A percentile compares a stretch with the other conserved stretches of the same genome.
These are phyloP conservation scores for Cordia subcordata DNA, from an alignment of 257 asterid species.

Conservation along the genomic window DNA sequence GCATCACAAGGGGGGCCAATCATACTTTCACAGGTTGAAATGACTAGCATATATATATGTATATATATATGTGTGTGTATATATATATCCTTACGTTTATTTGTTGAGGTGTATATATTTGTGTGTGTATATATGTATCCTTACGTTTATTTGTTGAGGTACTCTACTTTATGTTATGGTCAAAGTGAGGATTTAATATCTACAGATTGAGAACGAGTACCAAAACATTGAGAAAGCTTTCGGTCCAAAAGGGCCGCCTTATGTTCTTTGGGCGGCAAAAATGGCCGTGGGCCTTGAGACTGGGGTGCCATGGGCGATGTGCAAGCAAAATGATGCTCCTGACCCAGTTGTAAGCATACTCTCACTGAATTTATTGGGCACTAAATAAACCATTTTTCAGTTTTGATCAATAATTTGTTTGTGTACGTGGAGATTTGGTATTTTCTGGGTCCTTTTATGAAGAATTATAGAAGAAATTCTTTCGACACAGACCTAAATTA, in stretches of 20 bases:
- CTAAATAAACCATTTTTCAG: no score
- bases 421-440: no score
- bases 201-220: conserved; percentile 89
- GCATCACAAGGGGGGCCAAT: conserved; percentile 97
- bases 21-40: conserved; percentile 67
- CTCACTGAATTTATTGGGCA: not conserved
- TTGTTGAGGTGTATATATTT: no score
- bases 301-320: conserved; percentile 94
- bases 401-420: no score
- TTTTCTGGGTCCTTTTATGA: no score
- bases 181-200: not conserved
- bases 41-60: no score
- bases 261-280: conserved; percentile 82
- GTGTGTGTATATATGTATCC: no score
- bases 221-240: conserved; percentile 58
- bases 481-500: no score
- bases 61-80: no score
- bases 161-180: not conserved
- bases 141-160: not conserved
- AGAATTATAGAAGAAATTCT: no score
- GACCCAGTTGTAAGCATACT: conserved; percentile 56
- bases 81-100: no score
- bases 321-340: conserved; percentile 95
- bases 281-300: conserved; percentile 77
- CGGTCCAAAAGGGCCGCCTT: conserved; percentile 49